Evolutionary conservation across 1,139 yeast genomes (phyloP), one percentile per base, ranked within the genome.

Genomic region (Yamadazyma taylorii): DNA sequence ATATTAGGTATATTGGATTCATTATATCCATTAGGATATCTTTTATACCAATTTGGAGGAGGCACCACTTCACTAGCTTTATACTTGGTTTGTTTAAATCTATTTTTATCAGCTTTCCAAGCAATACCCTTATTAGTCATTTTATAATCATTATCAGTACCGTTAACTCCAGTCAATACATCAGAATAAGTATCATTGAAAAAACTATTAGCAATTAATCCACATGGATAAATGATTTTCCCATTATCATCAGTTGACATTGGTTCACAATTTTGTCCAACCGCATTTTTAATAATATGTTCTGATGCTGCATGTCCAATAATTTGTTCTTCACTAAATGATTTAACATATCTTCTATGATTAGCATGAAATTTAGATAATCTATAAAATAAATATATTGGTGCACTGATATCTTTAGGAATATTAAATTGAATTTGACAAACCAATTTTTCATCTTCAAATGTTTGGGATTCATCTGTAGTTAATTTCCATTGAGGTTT

Each of bases 331-430:
- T 92, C 97, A 61, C 89, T 83, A 58, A 81, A 89, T 4, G 96
- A 86, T 57, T 86, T 83, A 30, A 86, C 98, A 60, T 77, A 92
- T 54, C 97, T 80, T 59, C 98, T 83, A 63, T 92, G 98, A 64
- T 92, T 92, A 38, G 95, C 95, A 60, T 85, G 79, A 60, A 92
- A 92, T 49, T 85, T 81, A 44, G 89, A 81, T 50, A 92, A 64
- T 50, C 87, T 74, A 70, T 92, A 92, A 60, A 83, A 88, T 47
- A 88, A 63, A 53, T 76, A 88, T 28, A 90, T 78, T 3, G 96
- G 94, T 2, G 84, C 80, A 31, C 82, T 81, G 59, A 92, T 69
- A 31, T 76, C 79, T 35, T 78, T 68, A 17, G 96, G 94, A n/a
- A 86, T 73, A 36, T 79, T 75, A 56, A 92, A 90, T 60, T 86